Conservation (phyloP, 306 rosid genomes). For the Trifolium subterraneum region DNA sequence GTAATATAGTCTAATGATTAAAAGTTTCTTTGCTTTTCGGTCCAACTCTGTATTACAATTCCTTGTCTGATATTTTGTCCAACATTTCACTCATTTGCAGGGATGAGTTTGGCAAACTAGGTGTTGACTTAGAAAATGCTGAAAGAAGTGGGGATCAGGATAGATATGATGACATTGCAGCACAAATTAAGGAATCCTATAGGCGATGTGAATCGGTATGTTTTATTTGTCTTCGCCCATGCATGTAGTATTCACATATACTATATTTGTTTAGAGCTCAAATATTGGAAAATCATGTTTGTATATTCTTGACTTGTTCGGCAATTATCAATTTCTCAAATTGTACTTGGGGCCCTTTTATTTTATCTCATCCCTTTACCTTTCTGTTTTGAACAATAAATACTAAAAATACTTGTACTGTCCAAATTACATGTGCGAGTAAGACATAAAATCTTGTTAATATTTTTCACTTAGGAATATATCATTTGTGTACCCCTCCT, state of each 20-base stretch:
- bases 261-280: conserved; percentile 20
- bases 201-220: conserved; percentile 71
- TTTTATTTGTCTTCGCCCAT: conserved; percentile 23
- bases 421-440: conserved; percentile 1
- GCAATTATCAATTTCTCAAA: not conserved
- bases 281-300: conserved; percentile 31
- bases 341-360: not conserved
- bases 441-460: not conserved
- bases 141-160: conserved; percentile 67
- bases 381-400: conserved; percentile 4
- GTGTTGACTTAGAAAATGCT: conserved; percentile 64
- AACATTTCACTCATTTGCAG: conserved; percentile 53
- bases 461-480: conserved; percentile 7
- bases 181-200: conserved; percentile 76
- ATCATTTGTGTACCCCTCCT: conserved; percentile 6
- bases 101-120: conserved; percentile 70
- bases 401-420: conserved; percentile 22
- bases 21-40: conserved; percentile 15
- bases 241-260: conserved; percentile 19
- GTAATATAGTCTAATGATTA: conserved; percentile 46
- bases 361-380: conserved; percentile 6
- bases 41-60: conserved; percentile 30
- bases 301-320: conserved; percentile 7
- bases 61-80: conserved; percentile 32
- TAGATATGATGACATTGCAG: conserved; percentile 57